phyloP scores from a whole-genome alignment of 495 filamentous ascomycete species.

The Xylaria nigripes region DNA sequence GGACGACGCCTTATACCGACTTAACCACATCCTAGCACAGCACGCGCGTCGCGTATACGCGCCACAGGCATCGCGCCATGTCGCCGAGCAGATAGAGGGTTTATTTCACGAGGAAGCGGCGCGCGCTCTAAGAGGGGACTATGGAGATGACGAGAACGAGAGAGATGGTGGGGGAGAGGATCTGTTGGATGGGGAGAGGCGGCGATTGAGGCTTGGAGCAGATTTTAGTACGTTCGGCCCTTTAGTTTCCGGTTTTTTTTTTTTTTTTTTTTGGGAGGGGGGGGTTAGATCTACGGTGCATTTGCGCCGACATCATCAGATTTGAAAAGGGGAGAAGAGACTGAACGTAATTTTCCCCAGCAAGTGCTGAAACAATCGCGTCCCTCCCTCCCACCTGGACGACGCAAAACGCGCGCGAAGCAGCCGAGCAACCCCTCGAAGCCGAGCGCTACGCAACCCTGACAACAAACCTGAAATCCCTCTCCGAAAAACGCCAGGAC shows the following conservation, averaged over 20 bases:
- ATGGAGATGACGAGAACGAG: constrained; percentile 32
- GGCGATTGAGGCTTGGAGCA: constrained; percentile 24
- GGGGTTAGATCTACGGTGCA: no score
- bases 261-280: no score
- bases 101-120: constrained; percentile 55
- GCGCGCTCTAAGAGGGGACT: constrained; percentile 23
- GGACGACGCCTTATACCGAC: constrained; percentile 40
- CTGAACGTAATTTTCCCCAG: constrained; percentile 17
- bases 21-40: constrained; percentile 59
- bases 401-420: constrained; percentile 21
- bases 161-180: constrained; percentile 37
- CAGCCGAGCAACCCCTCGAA: constrained; percentile 25
- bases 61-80: constrained; percentile 65
- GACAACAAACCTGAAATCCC: constrained; percentile 40
- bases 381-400: constrained; percentile 38
- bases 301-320: no score
- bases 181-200: constrained; percentile 2
- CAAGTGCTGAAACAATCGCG: constrained; percentile 33
- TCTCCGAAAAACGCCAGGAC: constrained; percentile 46
- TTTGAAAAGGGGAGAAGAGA: neutral
- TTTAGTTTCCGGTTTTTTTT: neutral
- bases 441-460: constrained; percentile 47
- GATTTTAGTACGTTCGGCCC: constrained; percentile 32
- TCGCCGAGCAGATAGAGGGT: constrained; percentile 73
- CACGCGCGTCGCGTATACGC: constrained; percentile 67